phyloP scores from a whole-genome alignment of 306 rosid genomes.

The Arachis stenosperma region DNA sequence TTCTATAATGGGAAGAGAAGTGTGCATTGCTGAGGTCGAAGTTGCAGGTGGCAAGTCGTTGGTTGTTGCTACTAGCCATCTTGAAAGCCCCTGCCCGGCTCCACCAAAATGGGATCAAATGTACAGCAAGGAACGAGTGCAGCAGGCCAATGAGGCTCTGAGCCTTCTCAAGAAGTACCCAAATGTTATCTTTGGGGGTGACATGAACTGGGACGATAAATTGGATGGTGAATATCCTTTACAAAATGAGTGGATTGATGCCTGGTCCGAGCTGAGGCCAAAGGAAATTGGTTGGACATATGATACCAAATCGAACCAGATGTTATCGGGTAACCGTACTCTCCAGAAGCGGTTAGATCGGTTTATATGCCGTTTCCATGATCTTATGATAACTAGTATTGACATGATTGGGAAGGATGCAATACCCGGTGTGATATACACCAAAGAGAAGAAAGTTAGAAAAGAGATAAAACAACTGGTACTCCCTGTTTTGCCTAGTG shows the following conservation, averaged over 20 bases:
- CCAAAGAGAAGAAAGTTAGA: conserved; percentile 78
- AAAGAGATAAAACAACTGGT: conserved; percentile 65
- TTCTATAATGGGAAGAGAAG: conserved; percentile 88
- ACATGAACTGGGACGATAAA: conserved; percentile 98
- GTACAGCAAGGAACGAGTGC: conserved; percentile 90
- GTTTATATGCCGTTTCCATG: conserved; percentile 63
- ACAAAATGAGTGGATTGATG: conserved; percentile 76
- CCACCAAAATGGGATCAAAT: conserved; percentile 96
- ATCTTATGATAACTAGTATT: conserved; percentile 62
- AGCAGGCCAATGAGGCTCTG: conserved; percentile 75
- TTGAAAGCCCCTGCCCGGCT: conserved; percentile 87
- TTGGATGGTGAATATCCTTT: conserved; percentile 77
- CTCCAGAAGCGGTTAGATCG: conserved; percentile 83
- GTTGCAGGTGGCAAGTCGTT: conserved; percentile 50
- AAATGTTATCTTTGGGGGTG: conserved; percentile 86
- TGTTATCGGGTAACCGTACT: conserved; percentile 73
- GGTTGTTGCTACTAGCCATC: conserved; percentile 90
- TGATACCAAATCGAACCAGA: conserved; percentile 88
- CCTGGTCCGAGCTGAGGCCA: conserved; percentile 70
- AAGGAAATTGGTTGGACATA: conserved; percentile 86
- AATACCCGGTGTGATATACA: conserved; percentile 59
- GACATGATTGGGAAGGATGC: conserved; percentile 85
- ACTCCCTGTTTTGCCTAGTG: conserved; percentile 93
- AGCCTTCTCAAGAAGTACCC: conserved; percentile 59
- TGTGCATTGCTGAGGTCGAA: conserved; percentile 80